phyloP scores from a whole-genome alignment of 2,329 filamentous ascomycete genomes.

The Chaetothyriales sp. region DNA sequence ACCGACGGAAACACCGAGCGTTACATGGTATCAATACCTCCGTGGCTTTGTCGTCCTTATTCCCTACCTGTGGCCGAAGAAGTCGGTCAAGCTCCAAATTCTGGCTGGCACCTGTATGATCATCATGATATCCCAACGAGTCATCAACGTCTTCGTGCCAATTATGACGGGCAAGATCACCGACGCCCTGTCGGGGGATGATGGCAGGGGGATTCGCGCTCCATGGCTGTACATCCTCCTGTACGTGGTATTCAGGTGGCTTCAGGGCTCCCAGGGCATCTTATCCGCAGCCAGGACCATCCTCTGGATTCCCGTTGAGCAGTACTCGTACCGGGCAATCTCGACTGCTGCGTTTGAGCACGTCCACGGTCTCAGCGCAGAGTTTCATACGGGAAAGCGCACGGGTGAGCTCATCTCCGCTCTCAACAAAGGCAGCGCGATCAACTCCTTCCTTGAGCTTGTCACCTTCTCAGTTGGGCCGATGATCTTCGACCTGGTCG shows the following conservation, averaged over 20 bases:
- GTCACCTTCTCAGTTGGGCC: conserved; percentile 91
- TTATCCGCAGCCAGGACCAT: conserved; percentile 68
- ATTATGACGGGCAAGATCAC: conserved; percentile 66
- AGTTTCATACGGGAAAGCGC: conserved; percentile 92
- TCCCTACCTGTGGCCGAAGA: conserved; percentile 89
- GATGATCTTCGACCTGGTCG: conserved; percentile 77
- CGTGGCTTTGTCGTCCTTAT: conserved; percentile 87
- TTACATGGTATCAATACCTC: conserved; percentile 92
- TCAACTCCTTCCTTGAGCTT: conserved; percentile 93
- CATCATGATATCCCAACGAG: conserved; percentile 63
- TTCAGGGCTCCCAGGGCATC: conserved; percentile 79
- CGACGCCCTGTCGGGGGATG: conserved; percentile 49
- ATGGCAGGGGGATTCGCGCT: conserved; percentile 38
- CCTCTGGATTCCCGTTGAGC: conserved; percentile 90
- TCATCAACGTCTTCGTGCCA: conserved; percentile 76
- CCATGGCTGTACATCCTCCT: conserved; percentile 62
- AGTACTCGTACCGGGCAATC: conserved; percentile 89
- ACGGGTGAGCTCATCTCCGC: conserved; percentile 93
- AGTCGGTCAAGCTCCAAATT: conserved; percentile 57
- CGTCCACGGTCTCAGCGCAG: conserved; percentile 83
- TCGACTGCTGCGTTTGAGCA: conserved; percentile 95
- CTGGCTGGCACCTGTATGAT: conserved; percentile 69
- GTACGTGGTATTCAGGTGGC: conserved; percentile 61
- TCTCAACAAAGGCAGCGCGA: conserved; percentile 85
- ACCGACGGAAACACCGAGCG: conserved; percentile 68